phyloP scores from a whole-genome alignment of 2,329 filamentous ascomycete species.

The Verruconis gallopava region DNA sequence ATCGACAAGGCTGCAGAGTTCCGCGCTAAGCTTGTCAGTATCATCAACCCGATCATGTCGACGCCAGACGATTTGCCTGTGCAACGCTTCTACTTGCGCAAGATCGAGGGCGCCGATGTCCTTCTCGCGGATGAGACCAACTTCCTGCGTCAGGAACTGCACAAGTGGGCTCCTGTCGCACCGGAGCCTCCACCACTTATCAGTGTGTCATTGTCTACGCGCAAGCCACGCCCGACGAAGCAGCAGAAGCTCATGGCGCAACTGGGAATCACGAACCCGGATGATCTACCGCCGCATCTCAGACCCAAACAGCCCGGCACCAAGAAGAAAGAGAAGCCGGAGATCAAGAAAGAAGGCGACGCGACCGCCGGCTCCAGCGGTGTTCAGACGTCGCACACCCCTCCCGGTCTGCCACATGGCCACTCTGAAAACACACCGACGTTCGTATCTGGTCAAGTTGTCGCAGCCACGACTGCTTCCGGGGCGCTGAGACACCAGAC shows the following conservation, averaged over 20 bases:
- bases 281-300: constrained; percentile 74
- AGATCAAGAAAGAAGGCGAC: neutral
- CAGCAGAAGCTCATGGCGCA: constrained; percentile 88
- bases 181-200: constrained; percentile 74
- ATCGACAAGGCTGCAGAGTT: constrained; percentile 76
- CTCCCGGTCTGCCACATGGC: neutral
- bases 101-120: constrained; percentile 94
- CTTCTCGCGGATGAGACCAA: constrained; percentile 90
- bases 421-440: neutral
- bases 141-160: constrained; percentile 87
- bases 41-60: constrained; percentile 68
- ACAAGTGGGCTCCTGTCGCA: constrained; percentile 88
- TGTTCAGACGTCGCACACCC: neutral
- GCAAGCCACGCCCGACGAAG: constrained; percentile 93
- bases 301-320: constrained; percentile 46
- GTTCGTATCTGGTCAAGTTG: neutral
- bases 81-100: constrained; percentile 88
- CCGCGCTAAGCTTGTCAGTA: constrained; percentile 65
- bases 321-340: constrained; percentile 7
- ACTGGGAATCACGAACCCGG: constrained; percentile 77
- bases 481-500: neutral
- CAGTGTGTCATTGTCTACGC: constrained; percentile 77
- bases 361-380: neutral
- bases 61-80: constrained; percentile 79
- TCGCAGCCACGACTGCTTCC: neutral